Evolutionary conservation across 106 monocot species (phyloP).

Genomic region (Agapanthus africanus): DNA sequence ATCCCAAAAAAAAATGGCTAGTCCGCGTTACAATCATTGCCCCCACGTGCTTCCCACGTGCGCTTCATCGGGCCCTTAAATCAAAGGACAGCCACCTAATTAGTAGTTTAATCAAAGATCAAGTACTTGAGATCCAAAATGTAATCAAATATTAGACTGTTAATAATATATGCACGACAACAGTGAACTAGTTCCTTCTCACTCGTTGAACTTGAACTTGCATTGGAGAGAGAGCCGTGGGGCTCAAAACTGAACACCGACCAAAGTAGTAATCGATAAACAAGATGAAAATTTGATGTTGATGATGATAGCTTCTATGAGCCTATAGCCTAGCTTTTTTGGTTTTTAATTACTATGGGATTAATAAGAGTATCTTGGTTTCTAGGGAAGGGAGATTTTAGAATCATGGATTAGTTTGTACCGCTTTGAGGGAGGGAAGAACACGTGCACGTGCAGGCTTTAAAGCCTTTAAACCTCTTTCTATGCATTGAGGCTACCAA

Average conservation of each 20-base stretch:
- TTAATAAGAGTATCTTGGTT: background rate
- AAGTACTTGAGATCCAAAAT: slow-evolving; percentile 1
- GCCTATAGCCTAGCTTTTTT: no score
- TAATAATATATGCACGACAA: background rate
- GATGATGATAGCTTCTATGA: background rate
- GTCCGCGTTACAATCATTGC: slow-evolving; percentile 13
- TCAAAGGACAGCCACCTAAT: background rate
- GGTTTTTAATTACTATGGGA: no score
- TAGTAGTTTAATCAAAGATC: no score
- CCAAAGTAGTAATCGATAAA: no score
- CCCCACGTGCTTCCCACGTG: slow-evolving; percentile 9
- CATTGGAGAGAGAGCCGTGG: background rate
- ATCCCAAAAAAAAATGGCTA: background rate
- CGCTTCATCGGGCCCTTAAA: background rate
- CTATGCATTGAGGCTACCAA: slow-evolving; percentile 6
- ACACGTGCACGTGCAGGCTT: slow-evolving; percentile 15
- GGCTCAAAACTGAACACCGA: slow-evolving; percentile 4
- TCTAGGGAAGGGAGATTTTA: background rate
- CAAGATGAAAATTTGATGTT: no score
- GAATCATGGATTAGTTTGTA: slow-evolving; percentile 10
- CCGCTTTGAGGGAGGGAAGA: background rate
- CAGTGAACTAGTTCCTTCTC: background rate
- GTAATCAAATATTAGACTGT: background rate
- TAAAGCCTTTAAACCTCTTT: slow-evolving; percentile 9
- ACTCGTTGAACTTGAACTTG: background rate